Conservation (phyloP, 1,139 yeast species). For the Yamadazyma sp. region DNA sequence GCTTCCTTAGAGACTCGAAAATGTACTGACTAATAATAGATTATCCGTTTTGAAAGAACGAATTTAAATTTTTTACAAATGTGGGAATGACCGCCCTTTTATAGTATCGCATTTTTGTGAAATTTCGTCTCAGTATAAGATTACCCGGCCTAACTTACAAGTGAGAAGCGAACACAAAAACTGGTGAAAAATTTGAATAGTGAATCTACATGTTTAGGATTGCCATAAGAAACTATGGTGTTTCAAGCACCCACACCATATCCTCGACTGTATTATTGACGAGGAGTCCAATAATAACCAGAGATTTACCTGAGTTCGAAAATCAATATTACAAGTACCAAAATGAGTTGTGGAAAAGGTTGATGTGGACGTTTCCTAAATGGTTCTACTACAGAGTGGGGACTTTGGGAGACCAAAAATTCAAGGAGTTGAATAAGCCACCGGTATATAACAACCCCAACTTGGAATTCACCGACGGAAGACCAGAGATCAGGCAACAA, state of each 20-base stretch:
- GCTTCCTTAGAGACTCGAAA: neutral
- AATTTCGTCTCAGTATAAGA: neutral
- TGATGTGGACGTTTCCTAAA: conserved; percentile 97
- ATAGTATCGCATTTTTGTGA: conserved; percentile 1
- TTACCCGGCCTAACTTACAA: conserved; percentile 7
- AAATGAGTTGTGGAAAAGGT: conserved; percentile 78
- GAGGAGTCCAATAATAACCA: conserved; percentile 81
- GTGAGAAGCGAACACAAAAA: conserved; percentile 1
- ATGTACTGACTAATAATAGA: neutral
- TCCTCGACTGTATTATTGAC: conserved; percentile 61
- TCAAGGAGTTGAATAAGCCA: conserved; percentile 69
- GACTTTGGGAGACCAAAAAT: conserved; percentile 82
- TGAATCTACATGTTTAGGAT: conserved; percentile 8
- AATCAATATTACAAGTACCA: conserved; percentile 78
- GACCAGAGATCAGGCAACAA: conserved; percentile 81
- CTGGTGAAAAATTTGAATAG: conserved; percentile 9
- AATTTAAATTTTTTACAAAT: neutral
- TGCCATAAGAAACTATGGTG: conserved; percentile 10
- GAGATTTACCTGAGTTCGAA: conserved; percentile 73
- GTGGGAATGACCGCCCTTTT: conserved; percentile 10
- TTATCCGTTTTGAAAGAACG: neutral
- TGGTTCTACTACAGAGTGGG: conserved; percentile 92
- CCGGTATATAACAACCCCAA: conserved; percentile 74
- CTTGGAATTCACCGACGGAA: conserved; percentile 77
- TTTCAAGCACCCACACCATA: conserved; percentile 12